phyloP scores from a whole-genome alignment of 164 flowering plant species.

The Paratinospora sagittata region DNA sequence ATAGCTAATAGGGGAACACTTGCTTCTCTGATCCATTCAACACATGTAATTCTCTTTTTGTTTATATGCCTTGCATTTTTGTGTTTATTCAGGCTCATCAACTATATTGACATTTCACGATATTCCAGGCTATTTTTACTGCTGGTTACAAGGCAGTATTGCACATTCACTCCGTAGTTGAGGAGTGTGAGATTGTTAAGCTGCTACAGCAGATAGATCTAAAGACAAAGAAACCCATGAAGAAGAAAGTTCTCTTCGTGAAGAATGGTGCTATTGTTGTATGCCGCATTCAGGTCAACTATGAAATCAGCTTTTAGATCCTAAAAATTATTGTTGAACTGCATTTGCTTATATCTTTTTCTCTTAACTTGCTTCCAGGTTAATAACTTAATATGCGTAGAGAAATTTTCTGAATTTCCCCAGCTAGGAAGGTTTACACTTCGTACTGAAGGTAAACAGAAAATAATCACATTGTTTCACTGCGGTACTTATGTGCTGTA shows the following conservation, averaged over 20 bases:
- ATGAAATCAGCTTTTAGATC: not conserved
- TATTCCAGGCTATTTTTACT: constrained; percentile 82
- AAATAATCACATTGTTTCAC: not conserved
- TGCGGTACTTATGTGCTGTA: not conserved
- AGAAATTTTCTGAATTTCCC: constrained; percentile 79
- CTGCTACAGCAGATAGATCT: constrained; percentile 80
- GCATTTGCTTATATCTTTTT: constrained; percentile 1
- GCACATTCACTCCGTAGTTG: constrained; percentile 91
- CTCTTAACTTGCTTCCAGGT: constrained; percentile 38
- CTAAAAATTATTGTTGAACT: not conserved
- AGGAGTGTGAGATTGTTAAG: constrained; percentile 95
- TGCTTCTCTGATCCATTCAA: not conserved
- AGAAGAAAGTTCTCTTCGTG: constrained; percentile 85
- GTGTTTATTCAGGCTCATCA: not conserved
- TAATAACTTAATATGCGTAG: constrained; percentile 70
- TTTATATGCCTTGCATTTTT: not conserved
- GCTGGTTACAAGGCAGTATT: constrained; percentile 97
- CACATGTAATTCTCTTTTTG: not conserved
- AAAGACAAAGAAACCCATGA: constrained; percentile 85
- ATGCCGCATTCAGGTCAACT: constrained; percentile 80
- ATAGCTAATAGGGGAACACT: not conserved
- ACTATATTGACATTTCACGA: constrained; percentile 5
- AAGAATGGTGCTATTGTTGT: constrained; percentile 82
- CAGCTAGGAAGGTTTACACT: constrained; percentile 98
- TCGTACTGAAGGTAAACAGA: constrained; percentile 78